Evolutionary conservation across 192 early-diverging fungal species (phyloP).

Genomic region (Coemansia sp.): DNA sequence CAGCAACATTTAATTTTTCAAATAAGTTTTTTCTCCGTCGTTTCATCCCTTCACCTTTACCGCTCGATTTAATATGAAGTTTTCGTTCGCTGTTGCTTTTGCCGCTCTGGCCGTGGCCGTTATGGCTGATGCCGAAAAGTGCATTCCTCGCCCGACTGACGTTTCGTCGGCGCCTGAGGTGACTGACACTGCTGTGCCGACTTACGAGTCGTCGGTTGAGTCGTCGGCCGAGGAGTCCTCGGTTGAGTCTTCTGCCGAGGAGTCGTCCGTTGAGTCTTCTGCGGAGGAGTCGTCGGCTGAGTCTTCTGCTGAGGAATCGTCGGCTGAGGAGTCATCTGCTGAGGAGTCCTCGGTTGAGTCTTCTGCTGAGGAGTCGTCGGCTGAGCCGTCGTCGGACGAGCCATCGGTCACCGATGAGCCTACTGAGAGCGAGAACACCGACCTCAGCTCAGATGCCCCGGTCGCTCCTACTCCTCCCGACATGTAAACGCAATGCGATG

Average conservation of each 20-base stretch:
- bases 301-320: background rate
- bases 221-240: too few species aligned
- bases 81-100: conserved; percentile 3
- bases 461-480: background rate
- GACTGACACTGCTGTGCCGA: too few species aligned
- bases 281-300: too few species aligned
- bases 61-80: background rate
- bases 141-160: conserved; percentile 40
- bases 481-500: background rate
- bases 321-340: background rate
- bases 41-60: too few species aligned
- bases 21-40: too few species aligned
- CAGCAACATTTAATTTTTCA: too few species aligned
- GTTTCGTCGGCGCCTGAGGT: conserved; percentile 14
- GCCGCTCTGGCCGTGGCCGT: conserved; percentile 20
- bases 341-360: background rate
- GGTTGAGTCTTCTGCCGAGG: too few species aligned
- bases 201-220: too few species aligned
- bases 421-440: background rate
- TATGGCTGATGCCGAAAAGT: conserved; percentile 22
- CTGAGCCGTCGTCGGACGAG: background rate
- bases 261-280: too few species aligned
- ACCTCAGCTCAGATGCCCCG: conserved; percentile 1
- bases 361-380: background rate
- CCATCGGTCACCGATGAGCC: background rate